Evolutionary conservation across 805 yeast species (phyloP).

Genomic region (Metschnikowia santaceciliae): DNA sequence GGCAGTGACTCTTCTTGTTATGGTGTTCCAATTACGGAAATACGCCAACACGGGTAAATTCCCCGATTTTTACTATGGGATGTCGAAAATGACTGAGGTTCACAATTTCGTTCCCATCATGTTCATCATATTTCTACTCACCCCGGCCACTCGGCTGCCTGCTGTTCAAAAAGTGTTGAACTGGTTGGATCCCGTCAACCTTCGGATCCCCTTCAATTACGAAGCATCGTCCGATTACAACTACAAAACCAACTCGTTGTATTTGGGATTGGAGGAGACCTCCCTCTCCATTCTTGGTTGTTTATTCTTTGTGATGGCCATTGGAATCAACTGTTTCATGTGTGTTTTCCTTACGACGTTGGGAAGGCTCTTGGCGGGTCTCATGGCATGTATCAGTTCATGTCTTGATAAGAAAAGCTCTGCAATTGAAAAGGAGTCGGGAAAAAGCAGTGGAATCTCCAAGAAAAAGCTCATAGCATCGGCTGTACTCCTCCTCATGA

Average conservation of each 20-base stretch:
- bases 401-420: neutral
- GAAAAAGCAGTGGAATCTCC: neutral
- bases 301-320: constrained; percentile 45
- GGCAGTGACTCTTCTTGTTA: constrained; percentile 48
- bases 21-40: constrained; percentile 52
- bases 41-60: constrained; percentile 23
- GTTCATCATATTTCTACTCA: constrained; percentile 30
- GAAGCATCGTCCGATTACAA: constrained; percentile 32
- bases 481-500: constrained; percentile 37
- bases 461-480: constrained; percentile 26
- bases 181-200: constrained; percentile 51
- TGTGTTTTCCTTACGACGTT: constrained; percentile 22
- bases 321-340: constrained; percentile 39
- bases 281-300: constrained; percentile 58
- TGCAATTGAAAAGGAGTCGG: neutral
- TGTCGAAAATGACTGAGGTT: constrained; percentile 26
- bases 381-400: neutral
- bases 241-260: constrained; percentile 51
- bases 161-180: constrained; percentile 37
- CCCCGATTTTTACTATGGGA: constrained; percentile 33
- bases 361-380: constrained; percentile 8
- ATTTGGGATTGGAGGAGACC: constrained; percentile 61
- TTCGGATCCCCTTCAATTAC: constrained; percentile 44
- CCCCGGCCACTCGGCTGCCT: constrained; percentile 33
- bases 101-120: constrained; percentile 20